Evolutionary conservation across 2,329 filamentous ascomycete species (phyloP).

Genomic region (Fusarium sp.): DNA sequence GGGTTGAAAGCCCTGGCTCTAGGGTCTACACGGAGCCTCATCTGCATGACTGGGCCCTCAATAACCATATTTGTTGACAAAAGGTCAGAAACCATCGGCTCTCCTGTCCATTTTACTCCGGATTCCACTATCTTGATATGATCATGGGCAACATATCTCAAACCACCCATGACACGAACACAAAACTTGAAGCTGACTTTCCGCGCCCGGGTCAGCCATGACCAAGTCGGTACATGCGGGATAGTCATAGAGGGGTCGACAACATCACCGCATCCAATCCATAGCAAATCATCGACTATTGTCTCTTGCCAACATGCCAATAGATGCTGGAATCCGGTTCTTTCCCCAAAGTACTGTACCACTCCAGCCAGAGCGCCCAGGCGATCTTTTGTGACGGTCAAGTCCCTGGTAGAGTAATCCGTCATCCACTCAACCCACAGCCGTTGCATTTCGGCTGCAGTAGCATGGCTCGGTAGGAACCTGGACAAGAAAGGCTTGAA

Average conservation of each 20-base stretch:
- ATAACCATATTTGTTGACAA: neutral
- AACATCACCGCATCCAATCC: neutral
- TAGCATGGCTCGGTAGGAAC: neutral
- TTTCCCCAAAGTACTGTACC: slow-evolving; percentile 3
- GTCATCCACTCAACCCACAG: slow-evolving; percentile 21
- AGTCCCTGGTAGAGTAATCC: slow-evolving; percentile 7
- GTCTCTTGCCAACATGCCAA: slow-evolving; percentile 14
- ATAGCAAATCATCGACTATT: slow-evolving; percentile 6
- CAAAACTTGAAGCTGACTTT: neutral
- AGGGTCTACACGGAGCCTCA: neutral
- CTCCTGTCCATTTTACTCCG: neutral
- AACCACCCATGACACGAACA: neutral
- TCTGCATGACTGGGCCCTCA: neutral
- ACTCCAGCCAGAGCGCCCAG: slow-evolving; percentile 13
- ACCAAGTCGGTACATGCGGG: slow-evolving; percentile 10
- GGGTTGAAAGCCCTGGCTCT: neutral
- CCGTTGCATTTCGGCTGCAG: neutral
- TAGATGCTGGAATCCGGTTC: neutral
- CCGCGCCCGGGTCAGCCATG: slow-evolving; percentile 13
- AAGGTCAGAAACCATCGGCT: slow-evolving; percentile 2
- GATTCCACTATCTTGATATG: neutral
- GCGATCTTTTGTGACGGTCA: slow-evolving; percentile 7
- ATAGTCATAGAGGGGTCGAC: neutral
- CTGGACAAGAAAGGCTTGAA: neutral
- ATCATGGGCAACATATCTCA: neutral